These are phyloP conservation scores for Diplodia intermedia DNA, from an alignment of 2,329 filamentous ascomycete species.

Conservation along the genomic window DNA sequence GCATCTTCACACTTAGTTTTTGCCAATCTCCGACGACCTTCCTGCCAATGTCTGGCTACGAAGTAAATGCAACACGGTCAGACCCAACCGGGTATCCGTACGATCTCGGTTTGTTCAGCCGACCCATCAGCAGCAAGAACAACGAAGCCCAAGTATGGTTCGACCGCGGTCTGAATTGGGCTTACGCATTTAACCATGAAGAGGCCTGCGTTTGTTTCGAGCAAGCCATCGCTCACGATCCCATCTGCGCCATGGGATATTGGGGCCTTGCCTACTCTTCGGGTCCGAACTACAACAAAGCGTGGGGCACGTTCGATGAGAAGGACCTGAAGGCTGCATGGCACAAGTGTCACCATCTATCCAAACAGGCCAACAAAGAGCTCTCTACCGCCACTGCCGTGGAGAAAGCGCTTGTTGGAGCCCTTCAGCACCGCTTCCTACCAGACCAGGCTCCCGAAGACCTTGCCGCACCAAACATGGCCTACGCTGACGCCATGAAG, in stretches of 20 bases:
- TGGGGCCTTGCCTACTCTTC: conserved; percentile 75
- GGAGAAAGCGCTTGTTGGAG: conserved; percentile 69
- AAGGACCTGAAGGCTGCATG: conserved; percentile 64
- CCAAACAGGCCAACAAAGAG: conserved; percentile 53
- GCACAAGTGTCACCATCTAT: conserved; percentile 56
- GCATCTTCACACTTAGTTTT: no score
- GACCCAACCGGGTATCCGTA: conserved; percentile 42
- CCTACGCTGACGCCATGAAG: conserved; percentile 69
- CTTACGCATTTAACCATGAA: conserved; percentile 78
- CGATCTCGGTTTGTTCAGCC: conserved; percentile 66
- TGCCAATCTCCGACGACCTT: no score
- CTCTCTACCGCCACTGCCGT: conserved; percentile 53
- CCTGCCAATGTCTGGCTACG: no score
- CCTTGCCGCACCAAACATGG: conserved; percentile 62
- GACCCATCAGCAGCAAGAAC: conserved; percentile 61
- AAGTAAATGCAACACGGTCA: no score
- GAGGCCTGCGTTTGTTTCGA: conserved; percentile 71
- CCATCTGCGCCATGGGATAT: conserved; percentile 66
- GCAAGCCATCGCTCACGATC: conserved; percentile 62
- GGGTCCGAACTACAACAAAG: conserved; percentile 81
- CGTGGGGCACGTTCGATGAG: conserved; percentile 73
- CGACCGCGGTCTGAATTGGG: conserved; percentile 73
- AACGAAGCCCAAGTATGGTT: conserved; percentile 69
- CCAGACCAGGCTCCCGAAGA: conserved; percentile 53
- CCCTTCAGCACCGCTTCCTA: conserved; percentile 69